Evolutionary conservation across 257 asterid species (phyloP).

Genomic region (Scutellaria barbata): DNA sequence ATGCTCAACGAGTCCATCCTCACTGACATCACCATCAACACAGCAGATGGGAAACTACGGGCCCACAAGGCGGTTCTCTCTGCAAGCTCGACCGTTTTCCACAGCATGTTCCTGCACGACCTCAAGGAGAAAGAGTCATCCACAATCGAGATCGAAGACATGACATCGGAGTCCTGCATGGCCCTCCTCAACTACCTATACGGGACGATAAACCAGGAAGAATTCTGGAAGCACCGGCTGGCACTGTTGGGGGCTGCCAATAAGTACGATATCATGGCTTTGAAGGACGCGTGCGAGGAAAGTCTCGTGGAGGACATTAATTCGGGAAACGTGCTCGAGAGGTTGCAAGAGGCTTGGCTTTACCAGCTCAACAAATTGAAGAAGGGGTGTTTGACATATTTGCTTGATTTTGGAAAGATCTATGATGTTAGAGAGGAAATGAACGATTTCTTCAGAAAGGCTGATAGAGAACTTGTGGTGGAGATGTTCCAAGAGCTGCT

Average conservation of each 20-base stretch:
- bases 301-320: constrained; percentile 82
- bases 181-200: constrained; percentile 78
- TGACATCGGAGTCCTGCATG: constrained; percentile 77
- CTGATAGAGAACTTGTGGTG: constrained; percentile 77
- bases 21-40: constrained; percentile 79
- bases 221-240: constrained; percentile 85
- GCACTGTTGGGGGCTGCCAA: constrained; percentile 79
- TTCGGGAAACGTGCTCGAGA: constrained; percentile 83
- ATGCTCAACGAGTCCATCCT: constrained; percentile 82
- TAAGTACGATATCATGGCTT: constrained; percentile 72
- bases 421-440: constrained; percentile 84
- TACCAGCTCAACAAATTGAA: constrained; percentile 76
- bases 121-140: constrained; percentile 89
- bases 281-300: constrained; percentile 88
- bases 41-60: constrained; percentile 66
- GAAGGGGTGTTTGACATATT: constrained; percentile 78
- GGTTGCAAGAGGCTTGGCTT: constrained; percentile 95
- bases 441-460: constrained; percentile 61
- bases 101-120: constrained; percentile 81
- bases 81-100: constrained; percentile 85
- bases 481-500: constrained; percentile 93
- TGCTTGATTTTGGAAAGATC: constrained; percentile 91
- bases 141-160: constrained; percentile 72
- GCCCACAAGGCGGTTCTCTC: constrained; percentile 90
- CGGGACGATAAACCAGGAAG: constrained; percentile 75